A percentile compares a stretch with the other conserved stretches of the same genome.
phyloP scores from a whole-genome alignment of 768 basidiomycete species.

The Favolaschia claudopus region DNA sequence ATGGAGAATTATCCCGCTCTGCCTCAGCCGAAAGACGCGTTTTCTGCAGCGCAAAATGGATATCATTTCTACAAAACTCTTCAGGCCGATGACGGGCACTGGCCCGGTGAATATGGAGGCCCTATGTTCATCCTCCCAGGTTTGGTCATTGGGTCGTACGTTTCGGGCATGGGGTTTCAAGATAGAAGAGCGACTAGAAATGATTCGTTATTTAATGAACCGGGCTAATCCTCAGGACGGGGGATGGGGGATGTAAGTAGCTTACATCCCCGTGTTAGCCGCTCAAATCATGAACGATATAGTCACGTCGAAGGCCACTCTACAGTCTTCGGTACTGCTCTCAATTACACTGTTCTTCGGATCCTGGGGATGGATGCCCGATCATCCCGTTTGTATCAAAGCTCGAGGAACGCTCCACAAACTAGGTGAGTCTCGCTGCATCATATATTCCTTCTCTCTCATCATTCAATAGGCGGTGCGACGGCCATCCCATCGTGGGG shows the following conservation, averaged over 20 bases:
- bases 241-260: constrained; percentile 95
- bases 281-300: constrained; percentile 9
- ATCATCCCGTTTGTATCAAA: constrained; percentile 84
- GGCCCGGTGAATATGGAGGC: constrained; percentile 95
- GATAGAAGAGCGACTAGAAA: constrained; percentile 82
- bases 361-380: constrained; percentile 83
- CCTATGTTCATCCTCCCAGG: constrained; percentile 90
- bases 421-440: constrained; percentile 60
- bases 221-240: constrained; percentile 80
- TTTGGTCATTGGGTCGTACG: constrained; percentile 91
- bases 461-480: constrained; percentile 66
- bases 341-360: constrained; percentile 89
- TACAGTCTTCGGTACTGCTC: constrained; percentile 90
- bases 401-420: constrained; percentile 84
- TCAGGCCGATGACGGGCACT: constrained; percentile 91
- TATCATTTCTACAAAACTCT: constrained; percentile 88
- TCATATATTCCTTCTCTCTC: not conserved
- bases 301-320: constrained; percentile 94
- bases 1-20: constrained; percentile 41
- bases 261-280: not conserved
- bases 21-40: constrained; percentile 66
- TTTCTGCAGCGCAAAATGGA: constrained; percentile 86
- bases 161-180: constrained; percentile 81
- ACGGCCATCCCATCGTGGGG: constrained; percentile 88
- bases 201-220: constrained; percentile 92